Conservation (phyloP, 1,284 basidiomycete genomes). For the Ceratobasidium sp. region DNA sequence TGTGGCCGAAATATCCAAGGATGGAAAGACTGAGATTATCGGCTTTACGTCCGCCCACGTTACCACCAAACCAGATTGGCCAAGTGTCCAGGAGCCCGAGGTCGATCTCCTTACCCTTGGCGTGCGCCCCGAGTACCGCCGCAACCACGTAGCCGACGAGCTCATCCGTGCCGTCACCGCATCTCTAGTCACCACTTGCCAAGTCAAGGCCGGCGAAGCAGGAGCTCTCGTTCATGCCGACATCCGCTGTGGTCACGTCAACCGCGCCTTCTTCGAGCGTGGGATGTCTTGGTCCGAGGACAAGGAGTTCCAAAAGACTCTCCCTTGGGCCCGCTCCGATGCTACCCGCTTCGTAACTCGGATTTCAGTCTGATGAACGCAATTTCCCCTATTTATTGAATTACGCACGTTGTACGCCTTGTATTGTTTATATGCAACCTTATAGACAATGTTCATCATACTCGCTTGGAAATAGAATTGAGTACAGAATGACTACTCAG, state of each 20-base stretch:
- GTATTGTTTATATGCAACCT: not conserved
- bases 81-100: conserved; percentile 20
- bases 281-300: conserved; percentile 29
- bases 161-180: conserved; percentile 22
- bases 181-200: conserved; percentile 23
- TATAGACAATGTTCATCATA: conserved; percentile 1
- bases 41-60: conserved; percentile 28
- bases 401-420: not conserved
- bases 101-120: conserved; percentile 27
- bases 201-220: conserved; percentile 15
- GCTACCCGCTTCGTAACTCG: conserved; percentile 35
- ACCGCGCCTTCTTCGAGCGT: conserved; percentile 29
- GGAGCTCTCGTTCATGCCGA: conserved; percentile 26
- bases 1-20: not conserved
- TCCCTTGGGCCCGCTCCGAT: conserved; percentile 30
- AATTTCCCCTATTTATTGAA: not conserved
- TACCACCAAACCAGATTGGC: conserved; percentile 27
- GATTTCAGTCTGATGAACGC: not conserved
- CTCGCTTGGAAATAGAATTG: conserved; percentile 9
- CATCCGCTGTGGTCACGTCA: conserved; percentile 22
- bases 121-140: conserved; percentile 29
- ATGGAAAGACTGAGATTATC: not conserved
- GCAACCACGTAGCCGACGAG: conserved; percentile 10
- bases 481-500: not conserved
- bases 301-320: conserved; percentile 35